These are phyloP conservation scores for Acrocalymma vagum DNA, from an alignment of 2,329 filamentous ascomycete genomes.

Conservation along the genomic window DNA sequence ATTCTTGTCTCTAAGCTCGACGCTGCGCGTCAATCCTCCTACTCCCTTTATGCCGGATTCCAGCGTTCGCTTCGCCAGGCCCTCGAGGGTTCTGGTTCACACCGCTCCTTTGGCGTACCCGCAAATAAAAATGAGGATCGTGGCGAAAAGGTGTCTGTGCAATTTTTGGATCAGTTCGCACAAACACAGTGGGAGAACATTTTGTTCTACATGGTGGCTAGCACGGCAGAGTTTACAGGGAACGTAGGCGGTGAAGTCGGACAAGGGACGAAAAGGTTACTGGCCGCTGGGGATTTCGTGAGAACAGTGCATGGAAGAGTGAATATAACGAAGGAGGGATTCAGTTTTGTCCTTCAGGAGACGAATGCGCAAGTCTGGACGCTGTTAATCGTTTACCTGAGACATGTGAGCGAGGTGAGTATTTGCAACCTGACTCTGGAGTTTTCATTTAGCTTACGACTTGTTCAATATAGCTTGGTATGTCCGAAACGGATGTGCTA, in stretches of 20 bases:
- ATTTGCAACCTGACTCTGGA: no score
- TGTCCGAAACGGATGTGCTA: conserved; percentile 92
- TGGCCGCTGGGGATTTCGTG: conserved; percentile 83
- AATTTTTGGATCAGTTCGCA: conserved; percentile 85
- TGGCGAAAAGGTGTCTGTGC: conserved; percentile 71
- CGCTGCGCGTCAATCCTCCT: conserved; percentile 70
- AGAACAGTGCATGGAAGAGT: conserved; percentile 65
- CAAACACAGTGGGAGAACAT: conserved; percentile 95
- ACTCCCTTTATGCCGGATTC: conserved; percentile 83
- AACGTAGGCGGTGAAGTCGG: conserved; percentile 56
- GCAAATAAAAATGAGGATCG: conserved; percentile 69
- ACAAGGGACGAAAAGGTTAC: conserved; percentile 79
- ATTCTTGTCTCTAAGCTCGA: conserved; percentile 71
- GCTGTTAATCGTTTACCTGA: conserved; percentile 89
- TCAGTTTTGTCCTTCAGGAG: conserved; percentile 93
- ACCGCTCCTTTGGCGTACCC: conserved; percentile 90
- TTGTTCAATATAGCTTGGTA: conserved; percentile 60
- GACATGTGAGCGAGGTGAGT: conserved; percentile 73
- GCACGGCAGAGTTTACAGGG: conserved; percentile 62
- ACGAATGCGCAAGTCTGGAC: conserved; percentile 98
- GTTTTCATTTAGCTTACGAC: neutral
- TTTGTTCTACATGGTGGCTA: conserved; percentile 91
- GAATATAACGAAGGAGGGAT: conserved; percentile 89
- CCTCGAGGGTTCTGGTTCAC: conserved; percentile 84
- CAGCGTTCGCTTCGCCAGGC: conserved; percentile 83